Evolutionary conservation across 306 rosid species (phyloP).

Genomic region (Comarum palustre): DNA sequence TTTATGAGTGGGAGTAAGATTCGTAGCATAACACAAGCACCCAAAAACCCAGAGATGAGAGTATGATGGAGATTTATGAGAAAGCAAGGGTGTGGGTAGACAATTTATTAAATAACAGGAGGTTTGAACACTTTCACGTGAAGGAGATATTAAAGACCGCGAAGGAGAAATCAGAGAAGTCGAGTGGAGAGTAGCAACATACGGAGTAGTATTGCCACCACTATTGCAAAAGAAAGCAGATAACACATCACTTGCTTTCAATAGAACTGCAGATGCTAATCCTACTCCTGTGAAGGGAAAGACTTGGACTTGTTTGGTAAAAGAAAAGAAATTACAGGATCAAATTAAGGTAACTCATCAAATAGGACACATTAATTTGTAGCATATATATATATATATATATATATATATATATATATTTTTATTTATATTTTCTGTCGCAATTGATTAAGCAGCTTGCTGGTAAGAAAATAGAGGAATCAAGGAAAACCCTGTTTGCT

Average conservation of each 20-base stretch:
- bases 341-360: slow-evolving; percentile 17
- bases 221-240: background rate
- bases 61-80: too few species aligned
- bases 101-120: too few species aligned
- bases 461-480: slow-evolving; percentile 14
- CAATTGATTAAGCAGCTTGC: slow-evolving; percentile 12
- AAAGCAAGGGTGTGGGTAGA: too few species aligned
- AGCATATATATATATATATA: too few species aligned
- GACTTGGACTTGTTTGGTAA: background rate
- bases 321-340: slow-evolving; percentile 6
- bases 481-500: background rate
- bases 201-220: too few species aligned
- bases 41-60: too few species aligned
- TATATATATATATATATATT: too few species aligned
- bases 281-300: slow-evolving; percentile 10
- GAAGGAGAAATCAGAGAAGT: background rate
- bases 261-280: slow-evolving; percentile 13
- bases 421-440: background rate
- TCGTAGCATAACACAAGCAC: too few species aligned
- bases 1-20: too few species aligned
- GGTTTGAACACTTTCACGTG: too few species aligned
- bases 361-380: background rate
- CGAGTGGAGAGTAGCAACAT: background rate
- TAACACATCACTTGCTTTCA: background rate
- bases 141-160: background rate